Conservation (phyloP, 192 early-diverging fungal species). For the Lobosporangium transversale region DNA sequence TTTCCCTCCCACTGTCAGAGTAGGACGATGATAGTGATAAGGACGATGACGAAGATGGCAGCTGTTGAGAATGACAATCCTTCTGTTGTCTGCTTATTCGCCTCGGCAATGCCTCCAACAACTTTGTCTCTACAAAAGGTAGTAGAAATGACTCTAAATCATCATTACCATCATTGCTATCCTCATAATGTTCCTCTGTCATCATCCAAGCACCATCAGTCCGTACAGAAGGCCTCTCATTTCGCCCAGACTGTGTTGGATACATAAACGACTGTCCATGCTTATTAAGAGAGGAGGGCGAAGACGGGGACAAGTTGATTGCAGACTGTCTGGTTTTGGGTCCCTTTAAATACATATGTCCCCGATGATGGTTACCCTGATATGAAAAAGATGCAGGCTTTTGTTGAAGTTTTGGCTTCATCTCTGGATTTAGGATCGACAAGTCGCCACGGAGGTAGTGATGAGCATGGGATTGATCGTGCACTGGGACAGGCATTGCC, state of each 20-base stretch:
- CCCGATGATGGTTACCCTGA: constrained; percentile 10
- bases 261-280: constrained; percentile 1
- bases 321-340: not conserved
- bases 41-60: too few species aligned
- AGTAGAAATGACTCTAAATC: constrained; percentile 13
- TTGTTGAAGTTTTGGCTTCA: constrained; percentile 23
- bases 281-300: not conserved
- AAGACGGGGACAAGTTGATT: not conserved
- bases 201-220: too few species aligned
- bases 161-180: not conserved
- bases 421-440: not conserved
- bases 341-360: constrained; percentile 18
- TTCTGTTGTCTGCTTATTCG: not conserved
- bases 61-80: not conserved
- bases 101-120: constrained; percentile 12
- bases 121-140: constrained; percentile 44
- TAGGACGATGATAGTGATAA: too few species aligned
- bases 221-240: not conserved
- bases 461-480: too few species aligned
- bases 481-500: constrained; percentile 14
- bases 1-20: too few species aligned
- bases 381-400: constrained; percentile 28
- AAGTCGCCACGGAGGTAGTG: too few species aligned
- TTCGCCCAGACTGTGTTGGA: constrained; percentile 5
- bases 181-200: not conserved